Evolutionary conservation across 768 basidiomycete species (phyloP).

Genomic region (Serendipita sp.): DNA sequence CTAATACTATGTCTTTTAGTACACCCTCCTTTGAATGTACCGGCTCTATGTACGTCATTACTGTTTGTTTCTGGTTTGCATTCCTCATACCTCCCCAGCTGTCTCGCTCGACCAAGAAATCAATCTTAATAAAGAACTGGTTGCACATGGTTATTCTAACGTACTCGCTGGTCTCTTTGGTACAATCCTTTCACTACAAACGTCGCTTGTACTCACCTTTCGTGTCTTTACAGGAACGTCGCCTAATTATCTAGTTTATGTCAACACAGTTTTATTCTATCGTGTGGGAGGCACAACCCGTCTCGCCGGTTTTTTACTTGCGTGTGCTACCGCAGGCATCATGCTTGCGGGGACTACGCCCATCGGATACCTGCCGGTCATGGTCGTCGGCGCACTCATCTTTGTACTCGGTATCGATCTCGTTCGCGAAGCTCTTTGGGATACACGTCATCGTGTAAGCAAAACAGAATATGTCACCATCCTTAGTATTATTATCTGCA

Average conservation of each 20-base stretch:
- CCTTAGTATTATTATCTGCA: conserved; percentile 69
- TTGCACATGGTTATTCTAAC: conserved; percentile 87
- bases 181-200: conserved; percentile 32
- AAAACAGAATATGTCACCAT: conserved; percentile 69
- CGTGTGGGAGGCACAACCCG: conserved; percentile 30
- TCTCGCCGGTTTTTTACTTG: conserved; percentile 72
- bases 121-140: conserved; percentile 81
- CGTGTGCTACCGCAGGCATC: conserved; percentile 49
- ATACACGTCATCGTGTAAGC: conserved; percentile 78
- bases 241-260: conserved; percentile 77
- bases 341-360: conserved; percentile 74
- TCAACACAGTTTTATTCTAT: conserved; percentile 36
- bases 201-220: conserved; percentile 7
- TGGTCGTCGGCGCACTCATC: conserved; percentile 82
- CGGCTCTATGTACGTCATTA: conserved; percentile 49
- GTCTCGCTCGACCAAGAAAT: conserved; percentile 81
- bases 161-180: conserved; percentile 63
- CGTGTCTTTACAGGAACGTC: conserved; percentile 19
- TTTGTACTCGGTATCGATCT: conserved; percentile 90
- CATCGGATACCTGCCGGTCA: conserved; percentile 82
- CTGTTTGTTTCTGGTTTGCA: neutral
- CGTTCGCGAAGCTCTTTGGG: conserved; percentile 85
- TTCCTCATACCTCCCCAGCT: conserved; percentile 26
- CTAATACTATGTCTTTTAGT: conserved; percentile 63
- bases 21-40: conserved; percentile 77